Percentiles rank a stretch among this genome's conserved stretches.
Evolutionary conservation across 2,329 filamentous ascomycete species (phyloP).

Genomic region (Achaetomium macrosporum): DNA sequence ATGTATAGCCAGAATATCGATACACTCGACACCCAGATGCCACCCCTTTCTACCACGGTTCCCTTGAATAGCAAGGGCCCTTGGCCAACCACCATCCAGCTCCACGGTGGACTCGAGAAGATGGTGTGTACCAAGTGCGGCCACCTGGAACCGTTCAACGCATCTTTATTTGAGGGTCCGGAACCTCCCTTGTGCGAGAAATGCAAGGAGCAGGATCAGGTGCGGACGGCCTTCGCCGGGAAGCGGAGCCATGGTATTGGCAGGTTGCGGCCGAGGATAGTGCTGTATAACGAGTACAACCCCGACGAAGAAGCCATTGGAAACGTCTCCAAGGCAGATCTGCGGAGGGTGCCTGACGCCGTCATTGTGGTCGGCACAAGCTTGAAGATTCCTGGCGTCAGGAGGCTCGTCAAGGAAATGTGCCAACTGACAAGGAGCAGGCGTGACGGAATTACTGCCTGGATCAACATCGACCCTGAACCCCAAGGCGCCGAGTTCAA

Average conservation of each 20-base stretch:
- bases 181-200: slow-evolving; percentile 72
- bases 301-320: slow-evolving; percentile 96
- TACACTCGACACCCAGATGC: slow-evolving; percentile 80
- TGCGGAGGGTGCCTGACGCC: slow-evolving; percentile 80
- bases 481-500: slow-evolving; percentile 80
- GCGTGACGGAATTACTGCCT: slow-evolving; percentile 79
- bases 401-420: slow-evolving; percentile 83
- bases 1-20: slow-evolving; percentile 98
- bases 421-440: slow-evolving; percentile 79
- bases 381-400: slow-evolving; percentile 88
- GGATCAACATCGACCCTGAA: slow-evolving; percentile 87
- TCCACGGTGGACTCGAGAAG: slow-evolving; percentile 88
- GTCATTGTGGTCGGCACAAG: slow-evolving; percentile 94
- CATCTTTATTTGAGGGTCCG: slow-evolving; percentile 74
- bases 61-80: slow-evolving; percentile 78
- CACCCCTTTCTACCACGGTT: slow-evolving; percentile 71
- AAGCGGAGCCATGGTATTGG: slow-evolving; percentile 93
- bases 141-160: slow-evolving; percentile 68
- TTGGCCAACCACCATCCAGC: slow-evolving; percentile 88
- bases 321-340: slow-evolving; percentile 77
- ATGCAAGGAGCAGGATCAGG: slow-evolving; percentile 68
- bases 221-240: slow-evolving; percentile 69
- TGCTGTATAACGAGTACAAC: slow-evolving; percentile 95
- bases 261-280: slow-evolving; percentile 82
- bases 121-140: slow-evolving; percentile 97